These are phyloP conservation scores for Neonectria hederae DNA, from an alignment of 2,329 filamentous ascomycete species.

Conservation along the genomic window DNA sequence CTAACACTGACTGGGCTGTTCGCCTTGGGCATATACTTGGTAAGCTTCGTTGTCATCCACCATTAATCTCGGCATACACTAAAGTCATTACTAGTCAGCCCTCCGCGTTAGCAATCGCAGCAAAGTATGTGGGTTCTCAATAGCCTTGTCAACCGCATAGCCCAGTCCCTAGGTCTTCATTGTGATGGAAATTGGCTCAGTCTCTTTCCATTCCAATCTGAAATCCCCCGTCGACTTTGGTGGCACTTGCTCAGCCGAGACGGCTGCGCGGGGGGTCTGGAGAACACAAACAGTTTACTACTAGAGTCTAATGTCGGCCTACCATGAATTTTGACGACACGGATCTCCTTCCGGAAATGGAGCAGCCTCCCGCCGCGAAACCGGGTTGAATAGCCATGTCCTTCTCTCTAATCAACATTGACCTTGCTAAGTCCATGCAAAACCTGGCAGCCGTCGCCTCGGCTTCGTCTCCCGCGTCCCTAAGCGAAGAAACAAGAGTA, in stretches of 20 bases:
- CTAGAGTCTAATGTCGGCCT: slow-evolving; percentile 54
- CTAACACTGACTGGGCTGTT: slow-evolving; percentile 48
- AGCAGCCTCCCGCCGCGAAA: slow-evolving; percentile 56
- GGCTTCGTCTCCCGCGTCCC: not conserved
- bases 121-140: slow-evolving; percentile 51
- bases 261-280: slow-evolving; percentile 56
- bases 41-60: slow-evolving; percentile 26
- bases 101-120: slow-evolving; percentile 46
- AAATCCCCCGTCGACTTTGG: slow-evolving; percentile 66
- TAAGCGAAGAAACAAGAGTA: slow-evolving; percentile 56
- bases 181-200: slow-evolving; percentile 57
- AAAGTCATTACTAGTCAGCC: slow-evolving; percentile 26
- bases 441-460: not conserved
- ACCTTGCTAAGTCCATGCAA: not conserved
- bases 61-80: not conserved
- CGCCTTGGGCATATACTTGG: slow-evolving; percentile 50
- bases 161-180: slow-evolving; percentile 63
- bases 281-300: slow-evolving; percentile 9
- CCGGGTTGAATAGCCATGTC: slow-evolving; percentile 57
- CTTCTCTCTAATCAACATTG: slow-evolving; percentile 4
- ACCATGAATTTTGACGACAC: slow-evolving; percentile 64
- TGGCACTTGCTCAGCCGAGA: slow-evolving; percentile 62
- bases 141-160: slow-evolving; percentile 56
- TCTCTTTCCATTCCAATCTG: slow-evolving; percentile 62
- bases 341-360: slow-evolving; percentile 60